Conservation (phyloP, 2,329 filamentous ascomycete genomes). For the Sporothrix humicola region DNA sequence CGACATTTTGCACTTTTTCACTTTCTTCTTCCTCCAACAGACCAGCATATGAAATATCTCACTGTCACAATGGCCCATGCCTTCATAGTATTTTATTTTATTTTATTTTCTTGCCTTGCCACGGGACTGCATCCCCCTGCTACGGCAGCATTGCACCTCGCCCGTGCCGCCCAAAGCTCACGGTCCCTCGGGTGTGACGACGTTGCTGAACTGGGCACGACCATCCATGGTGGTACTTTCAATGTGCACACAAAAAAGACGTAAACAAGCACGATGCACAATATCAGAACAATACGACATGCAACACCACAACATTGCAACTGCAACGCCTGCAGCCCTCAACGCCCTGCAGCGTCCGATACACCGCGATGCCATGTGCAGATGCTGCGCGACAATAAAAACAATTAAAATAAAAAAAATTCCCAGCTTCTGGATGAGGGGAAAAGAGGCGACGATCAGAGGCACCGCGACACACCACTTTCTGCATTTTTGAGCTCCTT, state of each 20-base stretch:
- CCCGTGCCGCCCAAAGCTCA: not conserved
- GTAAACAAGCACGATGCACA: not conserved
- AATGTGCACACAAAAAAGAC: not conserved
- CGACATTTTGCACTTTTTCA: not conserved
- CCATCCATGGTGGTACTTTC: not conserved
- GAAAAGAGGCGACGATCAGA: not conserved
- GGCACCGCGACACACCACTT: not conserved
- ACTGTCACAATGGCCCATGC: too few species aligned
- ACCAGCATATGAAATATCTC: too few species aligned
- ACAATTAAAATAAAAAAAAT: too few species aligned
- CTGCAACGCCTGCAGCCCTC: not conserved
- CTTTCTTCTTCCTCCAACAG: not conserved
- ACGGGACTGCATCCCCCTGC: not conserved
- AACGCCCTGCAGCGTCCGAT: conserved; percentile 1
- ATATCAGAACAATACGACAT: not conserved
- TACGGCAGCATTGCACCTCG: conserved; percentile 11
- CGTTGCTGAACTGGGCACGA: conserved; percentile 4
- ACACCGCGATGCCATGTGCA: conserved; percentile 18
- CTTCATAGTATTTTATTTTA: too few species aligned
- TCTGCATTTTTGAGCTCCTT: not conserved
- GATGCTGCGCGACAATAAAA: conserved; percentile 9
- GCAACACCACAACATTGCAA: not conserved
- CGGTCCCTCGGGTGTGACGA: conserved; percentile 10
- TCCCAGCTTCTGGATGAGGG: conserved; percentile 1
- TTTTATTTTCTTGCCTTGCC: too few species aligned